A percentile compares a stretch with the other conserved stretches of the same genome.
Evolutionary conservation across 2,329 filamentous ascomycete genomes (phyloP).

Genomic region (Helotiales sp.): DNA sequence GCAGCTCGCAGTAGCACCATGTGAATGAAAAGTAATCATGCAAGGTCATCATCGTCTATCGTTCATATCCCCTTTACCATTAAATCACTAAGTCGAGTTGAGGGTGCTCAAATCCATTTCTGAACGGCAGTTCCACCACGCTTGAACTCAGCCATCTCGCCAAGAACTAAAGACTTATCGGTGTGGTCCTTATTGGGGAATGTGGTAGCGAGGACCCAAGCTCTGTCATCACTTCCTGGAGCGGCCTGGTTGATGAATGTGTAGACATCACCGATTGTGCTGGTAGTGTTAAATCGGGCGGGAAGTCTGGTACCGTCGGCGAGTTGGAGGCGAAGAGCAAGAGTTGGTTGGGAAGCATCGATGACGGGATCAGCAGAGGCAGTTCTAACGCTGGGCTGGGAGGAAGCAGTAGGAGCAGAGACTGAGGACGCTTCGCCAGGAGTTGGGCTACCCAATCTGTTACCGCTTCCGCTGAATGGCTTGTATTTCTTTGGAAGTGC

Average conservation of each 20-base stretch:
- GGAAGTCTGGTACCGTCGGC: slow-evolving; percentile 77
- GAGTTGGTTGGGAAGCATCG: slow-evolving; percentile 68
- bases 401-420: slow-evolving; percentile 42
- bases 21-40: not conserved
- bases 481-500: slow-evolving; percentile 76
- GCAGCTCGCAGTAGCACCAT: not conserved
- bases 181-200: slow-evolving; percentile 83
- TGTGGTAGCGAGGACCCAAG: slow-evolving; percentile 79
- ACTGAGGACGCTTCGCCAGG: slow-evolving; percentile 59
- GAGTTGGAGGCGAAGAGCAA: slow-evolving; percentile 77
- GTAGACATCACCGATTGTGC: slow-evolving; percentile 80
- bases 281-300: slow-evolving; percentile 81
- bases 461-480: slow-evolving; percentile 74
- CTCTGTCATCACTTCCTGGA: slow-evolving; percentile 58
- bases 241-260: slow-evolving; percentile 72
- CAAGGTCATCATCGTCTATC: slow-evolving; percentile 1
- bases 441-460: slow-evolving; percentile 77
- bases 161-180: slow-evolving; percentile 64
- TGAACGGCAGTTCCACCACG: slow-evolving; percentile 68
- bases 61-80: not conserved
- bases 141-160: slow-evolving; percentile 68
- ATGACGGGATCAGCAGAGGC: slow-evolving; percentile 51
- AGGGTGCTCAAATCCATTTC: slow-evolving; percentile 49
- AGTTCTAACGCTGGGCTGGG: slow-evolving; percentile 39
- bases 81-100: not conserved